Base-by-base conservation (phyloP, 371 early-diverging fungal genomes). In the Sporodiniella umbellata region DNA sequence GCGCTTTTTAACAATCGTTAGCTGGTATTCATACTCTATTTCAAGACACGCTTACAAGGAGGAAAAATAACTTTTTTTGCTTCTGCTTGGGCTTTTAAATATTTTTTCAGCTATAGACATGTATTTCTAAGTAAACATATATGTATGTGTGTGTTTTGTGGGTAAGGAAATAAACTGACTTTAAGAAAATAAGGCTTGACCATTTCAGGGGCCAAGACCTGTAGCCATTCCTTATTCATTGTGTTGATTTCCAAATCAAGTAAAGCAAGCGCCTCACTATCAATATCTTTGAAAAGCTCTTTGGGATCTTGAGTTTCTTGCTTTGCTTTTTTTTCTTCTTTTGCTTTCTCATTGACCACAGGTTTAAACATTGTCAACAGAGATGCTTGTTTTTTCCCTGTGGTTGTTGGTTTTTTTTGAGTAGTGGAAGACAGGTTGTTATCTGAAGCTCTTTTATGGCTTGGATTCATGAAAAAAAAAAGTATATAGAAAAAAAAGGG, bases 141-240 rank as follows among this genome's bases (percentile, higher is more conserved):
- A 15, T 43, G 4, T 33, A 21, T 28, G 17, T 18, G 48, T 11
- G 38, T 26, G 3, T 17, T 31, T 25, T 42, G n/a, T n/a, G n/a
- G n/a, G n/a, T n/a, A n/a, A n/a, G n/a, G n/a, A n/a, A n/a, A n/a
- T n/a, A n/a, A n/a, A n/a, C n/a, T 11, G 67, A 91, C 89, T 61
- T 81, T 60, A 2, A 72, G 50, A 56, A 94, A 95, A 53, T 92
- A 93, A 12, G 84, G 81, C 62, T 90, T 90, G 26, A 70, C 63
- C 33, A 96, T 66, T 66, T 94, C 94, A 8, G 60, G 24, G 2
- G 59, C 56, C 33, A 96, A 78, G 6, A 74, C 86, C 43, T 71
- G 65, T 30, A 87, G 76, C 96, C 96, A 96, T 35, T 84, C 87
- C 4, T 77, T 48, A 11, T 85, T 79, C 76, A 95, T 81, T 8